Base-by-base conservation (phyloP, 2,329 filamentous ascomycete species). In the Epichloe typhina region DNA sequence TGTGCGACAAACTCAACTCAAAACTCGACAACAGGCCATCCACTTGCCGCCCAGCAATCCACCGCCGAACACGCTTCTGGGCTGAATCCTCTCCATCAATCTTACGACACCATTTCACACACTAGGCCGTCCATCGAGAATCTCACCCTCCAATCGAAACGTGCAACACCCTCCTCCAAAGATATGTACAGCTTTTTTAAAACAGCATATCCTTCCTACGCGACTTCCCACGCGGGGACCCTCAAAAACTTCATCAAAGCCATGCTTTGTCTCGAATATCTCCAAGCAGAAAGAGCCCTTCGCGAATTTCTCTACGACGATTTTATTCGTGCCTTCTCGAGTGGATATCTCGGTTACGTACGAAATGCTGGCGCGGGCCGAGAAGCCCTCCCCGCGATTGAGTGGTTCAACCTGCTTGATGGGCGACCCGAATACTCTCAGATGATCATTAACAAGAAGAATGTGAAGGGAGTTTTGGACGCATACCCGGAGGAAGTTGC, bases 291-390 rank as follows among this genome's bases (percentile, higher is more conserved):
- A 12, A 61, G 62, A 8, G 48, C 56, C 4, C 57, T 77, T 17
- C 64, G 67, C 12, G 66, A 68, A 23, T 74, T 64, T 49, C 57
- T 76, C 0, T 79, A 71, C 52, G 77, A 80, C 55, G 76, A 79
- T 50, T 75, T 78, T 49, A 69, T 80, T 33, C 63, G 69, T 7
- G 59, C 62, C 2, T 77, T 72, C 47, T 63, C 68, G 2, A 59
- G 58, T 1, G 65, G 69, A 1, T 80, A 69, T 54, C 54, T 68
- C 6, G 54, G 58, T 0, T 77, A 78, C 50, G 64, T 72, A 23
- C 50, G 58, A 2, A 56, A 57, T 3, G 51, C 59, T 1, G 57
- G 60, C 5, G 53, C 54, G 3, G 54, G 54, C 2, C 57, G 58
- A 21, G 58, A 63, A 21, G 54, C 64, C 0, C 62, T 71, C 8